phyloP scores from a whole-genome alignment of 2,329 filamentous ascomycete species.

The Sporothrix variecibatus region DNA sequence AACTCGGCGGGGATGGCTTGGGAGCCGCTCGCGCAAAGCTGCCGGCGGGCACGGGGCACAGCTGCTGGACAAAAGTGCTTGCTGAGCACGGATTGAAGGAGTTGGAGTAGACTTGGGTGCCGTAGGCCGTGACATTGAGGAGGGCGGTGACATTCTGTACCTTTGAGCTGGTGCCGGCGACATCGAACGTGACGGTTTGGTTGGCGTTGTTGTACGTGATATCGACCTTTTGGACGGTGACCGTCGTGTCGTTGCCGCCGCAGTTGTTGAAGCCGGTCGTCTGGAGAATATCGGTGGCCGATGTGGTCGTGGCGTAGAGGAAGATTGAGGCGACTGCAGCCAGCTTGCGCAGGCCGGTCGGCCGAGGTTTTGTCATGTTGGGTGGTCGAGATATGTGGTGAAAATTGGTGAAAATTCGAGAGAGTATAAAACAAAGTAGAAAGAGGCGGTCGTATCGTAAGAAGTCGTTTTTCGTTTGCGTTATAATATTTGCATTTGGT shows the following conservation, averaged over 20 bases:
- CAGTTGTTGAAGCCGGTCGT: constrained; percentile 82
- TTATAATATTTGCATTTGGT: constrained; percentile 8
- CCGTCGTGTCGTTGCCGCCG: constrained; percentile 48
- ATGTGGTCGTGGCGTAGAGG: constrained; percentile 43
- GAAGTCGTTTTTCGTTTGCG: neutral
- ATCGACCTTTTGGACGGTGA: constrained; percentile 73
- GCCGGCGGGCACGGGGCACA: constrained; percentile 86
- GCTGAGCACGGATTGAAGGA: constrained; percentile 79
- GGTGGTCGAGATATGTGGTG: neutral
- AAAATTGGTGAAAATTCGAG: neutral
- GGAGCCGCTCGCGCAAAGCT: constrained; percentile 70
- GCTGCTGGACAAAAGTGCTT: constrained; percentile 64
- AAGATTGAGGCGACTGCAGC: constrained; percentile 29
- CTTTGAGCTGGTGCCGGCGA: constrained; percentile 72
- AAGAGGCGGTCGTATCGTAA: neutral
- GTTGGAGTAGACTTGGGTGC: constrained; percentile 74
- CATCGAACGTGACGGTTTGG: constrained; percentile 75
- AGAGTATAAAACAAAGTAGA: neutral
- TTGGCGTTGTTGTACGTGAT: constrained; percentile 77
- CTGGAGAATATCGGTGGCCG: constrained; percentile 71
- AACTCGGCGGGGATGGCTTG: constrained; percentile 72
- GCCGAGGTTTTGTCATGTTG: constrained; percentile 5
- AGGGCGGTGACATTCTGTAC: constrained; percentile 78
- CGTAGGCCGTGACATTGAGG: constrained; percentile 81
- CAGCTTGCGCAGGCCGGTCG: constrained; percentile 27